phyloP scores from a whole-genome alignment of 768 basidiomycete species.

The Serpula lacrymans region DNA sequence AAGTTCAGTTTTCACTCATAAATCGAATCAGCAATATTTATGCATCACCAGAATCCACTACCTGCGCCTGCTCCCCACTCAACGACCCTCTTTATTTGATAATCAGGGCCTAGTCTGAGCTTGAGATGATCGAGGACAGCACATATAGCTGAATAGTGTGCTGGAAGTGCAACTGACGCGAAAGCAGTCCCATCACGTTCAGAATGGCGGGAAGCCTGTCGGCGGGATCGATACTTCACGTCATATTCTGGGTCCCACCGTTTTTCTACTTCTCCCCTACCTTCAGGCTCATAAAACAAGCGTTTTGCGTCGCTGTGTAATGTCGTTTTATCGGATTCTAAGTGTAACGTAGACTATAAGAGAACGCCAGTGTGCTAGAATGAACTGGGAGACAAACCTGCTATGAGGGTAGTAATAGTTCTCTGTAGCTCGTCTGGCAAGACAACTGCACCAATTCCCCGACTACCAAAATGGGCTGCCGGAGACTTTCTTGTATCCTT shows the following conservation, averaged over 20 bases:
- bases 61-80: conserved; percentile 88
- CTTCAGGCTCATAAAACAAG: conserved; percentile 49
- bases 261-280: conserved; percentile 24
- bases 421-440: conserved; percentile 70
- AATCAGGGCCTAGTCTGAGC: conserved; percentile 59
- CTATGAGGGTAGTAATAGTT: conserved; percentile 64
- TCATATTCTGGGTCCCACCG: conserved; percentile 57
- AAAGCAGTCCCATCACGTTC: conserved; percentile 81
- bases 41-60: conserved; percentile 73
- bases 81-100: conserved; percentile 57
- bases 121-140: conserved; percentile 71
- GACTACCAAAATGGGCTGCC: conserved; percentile 78
- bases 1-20: conserved; percentile 10
- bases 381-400: conserved; percentile 39
- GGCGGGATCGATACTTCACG: conserved; percentile 55
- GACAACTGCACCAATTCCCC: conserved; percentile 65
- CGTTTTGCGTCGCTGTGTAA: conserved; percentile 71
- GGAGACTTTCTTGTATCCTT: conserved; percentile 63
- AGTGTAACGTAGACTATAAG: conserved; percentile 7
- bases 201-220: conserved; percentile 55
- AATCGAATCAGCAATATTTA: not conserved
- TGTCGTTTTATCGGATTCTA: conserved; percentile 61
- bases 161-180: conserved; percentile 79
- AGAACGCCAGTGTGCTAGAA: conserved; percentile 1
- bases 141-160: conserved; percentile 77